A percentile compares a stretch with the other conserved stretches of the same genome.
phyloP scores from a whole-genome alignment of 371 early-diverging fungal species.

The Conidiobolus incongruus region DNA sequence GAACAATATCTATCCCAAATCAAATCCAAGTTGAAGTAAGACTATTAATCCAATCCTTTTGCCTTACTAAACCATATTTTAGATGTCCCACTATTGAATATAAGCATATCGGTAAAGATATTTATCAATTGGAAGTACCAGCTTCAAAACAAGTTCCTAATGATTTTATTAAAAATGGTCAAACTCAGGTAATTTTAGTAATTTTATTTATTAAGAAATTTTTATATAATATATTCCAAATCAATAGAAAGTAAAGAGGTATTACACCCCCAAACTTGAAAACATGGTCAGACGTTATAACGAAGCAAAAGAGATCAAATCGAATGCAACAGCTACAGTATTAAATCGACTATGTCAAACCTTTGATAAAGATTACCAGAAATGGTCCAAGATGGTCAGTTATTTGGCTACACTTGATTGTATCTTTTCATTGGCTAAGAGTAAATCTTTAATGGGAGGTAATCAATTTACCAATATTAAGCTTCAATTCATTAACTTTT shows the following conservation, averaged over 20 bases:
- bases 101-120: constrained; percentile 86
- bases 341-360: constrained; percentile 39
- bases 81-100: constrained; percentile 32
- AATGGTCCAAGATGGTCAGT: constrained; percentile 46
- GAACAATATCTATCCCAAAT: constrained; percentile 21
- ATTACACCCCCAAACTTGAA: constrained; percentile 52
- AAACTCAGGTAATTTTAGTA: constrained; percentile 32
- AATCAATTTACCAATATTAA: no score
- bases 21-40: not conserved
- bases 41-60: not conserved
- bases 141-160: constrained; percentile 46
- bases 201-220: not conserved
- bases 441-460: constrained; percentile 33
- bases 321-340: constrained; percentile 37
- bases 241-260: constrained; percentile 53
- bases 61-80: not conserved
- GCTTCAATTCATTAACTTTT: no score
- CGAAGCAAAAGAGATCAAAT: constrained; percentile 69
- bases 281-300: constrained; percentile 40
- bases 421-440: constrained; percentile 53
- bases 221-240: no score
- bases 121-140: constrained; percentile 85
- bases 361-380: constrained; percentile 51
- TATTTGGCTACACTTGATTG: constrained; percentile 81
- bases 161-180: constrained; percentile 54